Conservation (phyloP, 306 rosid species). For the Cajanus cajan region DNA sequence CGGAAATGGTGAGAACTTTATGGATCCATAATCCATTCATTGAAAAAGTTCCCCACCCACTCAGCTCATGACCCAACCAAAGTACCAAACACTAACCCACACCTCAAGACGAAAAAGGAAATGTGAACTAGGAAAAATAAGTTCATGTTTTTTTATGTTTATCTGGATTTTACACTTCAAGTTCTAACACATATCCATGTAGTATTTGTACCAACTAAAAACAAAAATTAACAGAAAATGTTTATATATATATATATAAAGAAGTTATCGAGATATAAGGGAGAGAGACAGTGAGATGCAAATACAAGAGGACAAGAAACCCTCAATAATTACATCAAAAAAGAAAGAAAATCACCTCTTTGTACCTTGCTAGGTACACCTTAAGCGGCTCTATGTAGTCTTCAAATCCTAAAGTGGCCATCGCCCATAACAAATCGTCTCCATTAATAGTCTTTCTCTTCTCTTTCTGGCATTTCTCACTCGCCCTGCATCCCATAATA, state of each 20-base stretch:
- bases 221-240: not conserved
- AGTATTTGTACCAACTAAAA: not conserved
- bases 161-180: not conserved
- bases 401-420: slow-evolving; percentile 91
- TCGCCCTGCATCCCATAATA: slow-evolving; percentile 54
- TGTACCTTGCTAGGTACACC: slow-evolving; percentile 82
- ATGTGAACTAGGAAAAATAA: not conserved
- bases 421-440: slow-evolving; percentile 91
- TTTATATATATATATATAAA: not conserved
- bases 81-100: not conserved
- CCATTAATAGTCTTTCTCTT: slow-evolving; percentile 96
- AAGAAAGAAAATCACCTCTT: slow-evolving; percentile 56
- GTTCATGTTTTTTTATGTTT: not conserved
- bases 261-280: not conserved
- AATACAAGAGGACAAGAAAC: not conserved
- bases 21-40: not conserved
- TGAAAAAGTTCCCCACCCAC: not conserved
- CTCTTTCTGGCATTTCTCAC: slow-evolving; percentile 95
- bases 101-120: not conserved
- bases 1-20: not conserved
- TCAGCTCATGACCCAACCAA: not conserved
- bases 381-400: slow-evolving; percentile 91
- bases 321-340: not conserved
- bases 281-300: not conserved
- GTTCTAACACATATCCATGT: not conserved